Conservation (phyloP, 78 protist species). For the Pigoraptor vietnamica region DNA sequence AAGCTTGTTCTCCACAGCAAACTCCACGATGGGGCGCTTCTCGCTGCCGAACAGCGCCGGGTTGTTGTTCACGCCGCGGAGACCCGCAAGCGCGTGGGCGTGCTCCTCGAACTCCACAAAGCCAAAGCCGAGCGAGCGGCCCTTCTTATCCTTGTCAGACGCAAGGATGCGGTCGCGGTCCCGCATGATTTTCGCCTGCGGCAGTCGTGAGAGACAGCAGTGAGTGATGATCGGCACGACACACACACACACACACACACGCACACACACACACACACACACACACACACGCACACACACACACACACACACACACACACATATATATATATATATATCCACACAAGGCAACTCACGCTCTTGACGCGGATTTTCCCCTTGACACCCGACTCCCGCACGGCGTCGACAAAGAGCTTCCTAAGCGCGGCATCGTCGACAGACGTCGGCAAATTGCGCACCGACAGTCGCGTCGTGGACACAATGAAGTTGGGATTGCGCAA, state of each 20-base stretch:
- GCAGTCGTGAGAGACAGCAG: background rate
- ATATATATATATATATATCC: background rate
- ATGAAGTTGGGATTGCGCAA: conserved; percentile 18
- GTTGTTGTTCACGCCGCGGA: conserved; percentile 15
- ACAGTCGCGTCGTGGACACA: conserved; percentile 34
- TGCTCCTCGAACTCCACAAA: background rate
- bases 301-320: background rate
- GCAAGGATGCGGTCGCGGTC: background rate
- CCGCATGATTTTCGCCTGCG: background rate
- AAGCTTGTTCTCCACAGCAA: background rate
- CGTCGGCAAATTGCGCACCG: conserved; percentile 26
- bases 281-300: background rate
- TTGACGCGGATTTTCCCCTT: background rate
- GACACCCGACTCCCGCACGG: background rate
- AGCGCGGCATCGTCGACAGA: background rate
- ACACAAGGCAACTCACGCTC: background rate
- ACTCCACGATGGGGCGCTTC: conserved; percentile 28
- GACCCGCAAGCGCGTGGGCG: conserved; percentile 18
- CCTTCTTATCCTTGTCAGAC: background rate
- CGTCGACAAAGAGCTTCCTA: background rate
- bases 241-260: background rate
- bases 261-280: background rate
- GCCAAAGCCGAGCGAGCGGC: conserved; percentile 4
- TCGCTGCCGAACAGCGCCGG: background rate
- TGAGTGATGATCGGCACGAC: background rate